Conservation (phyloP, 1,139 yeast genomes). For the Lodderomyces jiufengensis region DNA sequence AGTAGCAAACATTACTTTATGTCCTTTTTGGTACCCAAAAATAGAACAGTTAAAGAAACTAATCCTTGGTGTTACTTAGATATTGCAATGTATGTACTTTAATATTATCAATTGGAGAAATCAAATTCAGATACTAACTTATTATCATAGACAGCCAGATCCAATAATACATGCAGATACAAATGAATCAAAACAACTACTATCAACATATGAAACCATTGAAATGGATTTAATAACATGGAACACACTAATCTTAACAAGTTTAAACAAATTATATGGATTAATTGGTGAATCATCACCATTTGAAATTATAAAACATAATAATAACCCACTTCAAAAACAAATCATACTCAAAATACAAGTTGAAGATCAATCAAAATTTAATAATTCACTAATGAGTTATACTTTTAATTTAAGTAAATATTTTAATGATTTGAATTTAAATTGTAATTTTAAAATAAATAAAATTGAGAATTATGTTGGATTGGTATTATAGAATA, state of each 20-base stretch:
- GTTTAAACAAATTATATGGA: conserved; percentile 32
- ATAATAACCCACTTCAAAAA: conserved; percentile 7
- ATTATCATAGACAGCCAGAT: conserved; percentile 7
- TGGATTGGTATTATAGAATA: conserved; percentile 16
- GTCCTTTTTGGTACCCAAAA: too few species aligned
- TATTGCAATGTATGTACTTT: conserved; percentile 11
- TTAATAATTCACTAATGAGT: conserved; percentile 27
- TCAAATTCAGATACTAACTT: background rate
- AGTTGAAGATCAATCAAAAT: conserved; percentile 25
- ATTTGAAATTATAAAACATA: conserved; percentile 21
- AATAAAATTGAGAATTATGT: conserved; percentile 16
- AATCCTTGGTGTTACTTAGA: conserved; percentile 10
- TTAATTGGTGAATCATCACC: conserved; percentile 34
- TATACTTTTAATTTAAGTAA: conserved; percentile 28
- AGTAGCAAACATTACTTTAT: too few species aligned
- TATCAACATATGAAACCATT: conserved; percentile 5
- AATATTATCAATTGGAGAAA: background rate
- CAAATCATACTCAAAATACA: conserved; percentile 23
- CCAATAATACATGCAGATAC: conserved; percentile 4
- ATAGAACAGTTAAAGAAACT: too few species aligned
- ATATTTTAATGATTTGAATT: conserved; percentile 16
- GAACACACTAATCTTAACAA: conserved; percentile 26
- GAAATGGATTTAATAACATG: conserved; percentile 28
- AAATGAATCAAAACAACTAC: background rate
- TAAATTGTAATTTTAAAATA: conserved; percentile 23